Conservation (phyloP, 2,329 filamentous ascomycete species). For the Cordyceps fumosorosea region DNA sequence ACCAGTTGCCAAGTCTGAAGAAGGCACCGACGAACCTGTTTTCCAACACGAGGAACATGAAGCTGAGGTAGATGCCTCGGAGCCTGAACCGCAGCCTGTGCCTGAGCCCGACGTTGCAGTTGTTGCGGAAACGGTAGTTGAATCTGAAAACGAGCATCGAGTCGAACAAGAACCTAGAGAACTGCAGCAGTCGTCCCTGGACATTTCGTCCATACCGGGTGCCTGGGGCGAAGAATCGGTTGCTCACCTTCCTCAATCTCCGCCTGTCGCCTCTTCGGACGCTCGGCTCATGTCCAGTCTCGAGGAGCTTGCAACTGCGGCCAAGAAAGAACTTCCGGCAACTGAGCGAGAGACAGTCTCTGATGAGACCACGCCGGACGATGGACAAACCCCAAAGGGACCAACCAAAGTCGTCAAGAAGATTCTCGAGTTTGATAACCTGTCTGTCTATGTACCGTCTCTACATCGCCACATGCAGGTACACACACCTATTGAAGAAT, state of each 20-base stretch:
- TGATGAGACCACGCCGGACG: constrained; percentile 27
- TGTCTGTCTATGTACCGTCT: constrained; percentile 51
- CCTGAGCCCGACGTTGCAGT: not conserved
- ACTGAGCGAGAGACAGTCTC: not conserved
- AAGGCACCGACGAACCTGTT: not conserved
- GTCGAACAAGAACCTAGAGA: not conserved
- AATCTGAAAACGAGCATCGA: not conserved
- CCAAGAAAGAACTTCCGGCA: not conserved
- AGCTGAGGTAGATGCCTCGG: not conserved
- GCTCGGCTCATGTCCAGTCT: not conserved
- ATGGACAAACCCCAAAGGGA: constrained; percentile 43
- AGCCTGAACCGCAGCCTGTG: not conserved
- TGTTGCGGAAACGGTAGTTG: not conserved
- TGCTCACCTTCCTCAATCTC: not conserved
- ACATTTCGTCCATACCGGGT: constrained; percentile 40
- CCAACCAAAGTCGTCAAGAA: constrained; percentile 51
- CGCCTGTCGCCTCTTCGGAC: constrained; percentile 1
- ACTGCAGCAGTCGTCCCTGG: not conserved
- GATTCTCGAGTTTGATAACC: constrained; percentile 40
- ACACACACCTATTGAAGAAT: constrained; percentile 23
- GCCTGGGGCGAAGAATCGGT: constrained; percentile 39
- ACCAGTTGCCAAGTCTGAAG: not conserved
- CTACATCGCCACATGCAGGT: constrained; percentile 39
- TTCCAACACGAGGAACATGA: not conserved
- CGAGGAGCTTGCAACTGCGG: not conserved